Percentiles rank a stretch among this genome's conserved stretches.
Evolutionary conservation across 768 basidiomycete species (phyloP).

Genomic region (Infundibulicybe gibba): DNA sequence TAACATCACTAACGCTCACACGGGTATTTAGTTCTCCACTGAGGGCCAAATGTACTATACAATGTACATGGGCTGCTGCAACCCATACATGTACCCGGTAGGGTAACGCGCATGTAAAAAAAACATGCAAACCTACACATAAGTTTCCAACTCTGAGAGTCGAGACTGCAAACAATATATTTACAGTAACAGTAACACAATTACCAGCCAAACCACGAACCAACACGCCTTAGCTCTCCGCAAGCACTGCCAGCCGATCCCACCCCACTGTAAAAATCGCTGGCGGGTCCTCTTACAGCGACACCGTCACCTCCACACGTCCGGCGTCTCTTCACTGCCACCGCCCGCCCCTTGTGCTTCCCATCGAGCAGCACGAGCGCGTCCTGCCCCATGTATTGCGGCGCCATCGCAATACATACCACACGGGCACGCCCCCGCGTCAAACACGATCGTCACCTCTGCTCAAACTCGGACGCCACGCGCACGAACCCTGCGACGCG

Average conservation of each 20-base stretch:
- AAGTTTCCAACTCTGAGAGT: too few species aligned
- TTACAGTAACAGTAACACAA: too few species aligned
- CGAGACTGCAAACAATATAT: too few species aligned
- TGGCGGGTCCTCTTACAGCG: slow-evolving; percentile 27
- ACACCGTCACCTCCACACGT: slow-evolving; percentile 30
- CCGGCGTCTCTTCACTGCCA: slow-evolving; percentile 36
- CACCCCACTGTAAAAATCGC: slow-evolving; percentile 31
- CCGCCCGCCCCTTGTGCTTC: slow-evolving; percentile 32
- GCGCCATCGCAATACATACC: slow-evolving; percentile 39
- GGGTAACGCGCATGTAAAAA: too few species aligned
- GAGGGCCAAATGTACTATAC: too few species aligned
- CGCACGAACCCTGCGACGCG: too few species aligned
- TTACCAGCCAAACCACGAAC: too few species aligned
- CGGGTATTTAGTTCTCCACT: too few species aligned
- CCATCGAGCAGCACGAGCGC: slow-evolving; percentile 52
- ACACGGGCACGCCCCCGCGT: slow-evolving; percentile 33
- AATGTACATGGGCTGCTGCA: too few species aligned
- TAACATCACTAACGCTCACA: too few species aligned
- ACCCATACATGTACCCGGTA: too few species aligned
- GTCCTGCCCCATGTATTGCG: slow-evolving; percentile 35
- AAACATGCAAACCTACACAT: too few species aligned
- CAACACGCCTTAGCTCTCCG: slow-evolving; percentile 12
- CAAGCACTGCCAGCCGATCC: slow-evolving; percentile 29
- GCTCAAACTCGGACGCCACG: slow-evolving; percentile 19
- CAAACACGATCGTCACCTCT: slow-evolving; percentile 22